Percentiles rank a stretch among this genome's conserved stretches.
Evolutionary conservation across 768 basidiomycete species (phyloP).

Genomic region (Tubosaeta sp.): DNA sequence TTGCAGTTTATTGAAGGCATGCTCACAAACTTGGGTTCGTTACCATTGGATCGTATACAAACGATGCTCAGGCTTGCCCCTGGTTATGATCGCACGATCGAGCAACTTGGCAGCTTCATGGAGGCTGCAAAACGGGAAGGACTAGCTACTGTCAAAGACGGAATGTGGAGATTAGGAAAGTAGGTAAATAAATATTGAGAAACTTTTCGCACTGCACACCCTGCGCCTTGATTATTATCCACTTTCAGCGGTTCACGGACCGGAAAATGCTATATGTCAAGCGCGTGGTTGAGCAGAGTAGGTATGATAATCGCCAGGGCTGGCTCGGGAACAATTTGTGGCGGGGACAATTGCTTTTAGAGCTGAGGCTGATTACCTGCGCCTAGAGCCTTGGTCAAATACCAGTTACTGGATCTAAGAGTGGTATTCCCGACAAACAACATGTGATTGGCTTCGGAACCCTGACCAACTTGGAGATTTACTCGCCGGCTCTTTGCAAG

Average conservation of each 20-base stretch:
- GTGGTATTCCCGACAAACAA: not conserved
- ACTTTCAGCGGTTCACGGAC: not conserved
- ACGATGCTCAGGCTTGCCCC: constrained; percentile 82
- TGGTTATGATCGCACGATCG: constrained; percentile 73
- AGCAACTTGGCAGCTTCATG: constrained; percentile 77
- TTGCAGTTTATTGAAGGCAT: constrained; percentile 83
- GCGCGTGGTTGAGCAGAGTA: not conserved
- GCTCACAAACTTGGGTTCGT: constrained; percentile 79
- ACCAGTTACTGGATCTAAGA: too few relatives aligned
- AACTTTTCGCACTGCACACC: not conserved
- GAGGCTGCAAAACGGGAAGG: constrained; percentile 78
- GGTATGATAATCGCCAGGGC: not conserved
- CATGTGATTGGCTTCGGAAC: not conserved
- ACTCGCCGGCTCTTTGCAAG: too few relatives aligned
- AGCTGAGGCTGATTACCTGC: not conserved
- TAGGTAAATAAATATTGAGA: constrained; percentile 1
- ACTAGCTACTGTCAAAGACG: constrained; percentile 63
- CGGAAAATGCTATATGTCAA: not conserved
- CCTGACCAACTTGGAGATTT: not conserved
- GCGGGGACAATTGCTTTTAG: not conserved
- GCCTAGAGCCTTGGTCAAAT: not conserved
- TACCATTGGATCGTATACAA: constrained; percentile 82
- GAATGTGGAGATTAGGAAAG: constrained; percentile 58
- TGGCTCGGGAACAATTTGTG: not conserved
- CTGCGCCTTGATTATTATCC: not conserved